phyloP scores from a whole-genome alignment of 257 asterid genomes.

The Nicotiana noctiflora region DNA sequence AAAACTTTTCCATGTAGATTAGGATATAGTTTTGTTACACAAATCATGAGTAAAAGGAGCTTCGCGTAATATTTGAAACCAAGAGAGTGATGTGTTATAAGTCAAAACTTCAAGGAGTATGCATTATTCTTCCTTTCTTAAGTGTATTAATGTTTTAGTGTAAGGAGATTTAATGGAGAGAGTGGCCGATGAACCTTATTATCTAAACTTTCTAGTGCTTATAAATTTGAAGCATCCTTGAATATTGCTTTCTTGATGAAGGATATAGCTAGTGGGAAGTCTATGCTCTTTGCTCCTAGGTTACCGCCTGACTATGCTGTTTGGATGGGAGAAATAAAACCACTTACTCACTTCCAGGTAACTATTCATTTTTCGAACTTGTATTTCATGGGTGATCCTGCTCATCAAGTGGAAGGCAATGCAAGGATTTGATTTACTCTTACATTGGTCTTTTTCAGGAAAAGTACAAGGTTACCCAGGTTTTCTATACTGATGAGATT shows the following conservation, averaged over 20 bases:
- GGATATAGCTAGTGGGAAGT: conserved; percentile 80
- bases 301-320: conserved; percentile 79
- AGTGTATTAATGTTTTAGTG: background rate
- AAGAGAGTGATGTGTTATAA: background rate
- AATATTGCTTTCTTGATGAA: conserved; percentile 23
- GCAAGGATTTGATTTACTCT: conserved; percentile 13
- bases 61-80: background rate
- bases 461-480: conserved; percentile 55
- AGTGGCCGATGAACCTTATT: background rate
- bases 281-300: conserved; percentile 84
- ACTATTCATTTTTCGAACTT: background rate
- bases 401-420: background rate
- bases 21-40: background rate
- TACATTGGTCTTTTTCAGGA: conserved; percentile 51
- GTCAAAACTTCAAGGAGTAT: background rate
- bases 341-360: conserved; percentile 74
- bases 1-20: background rate
- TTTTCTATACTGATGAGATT: conserved; percentile 68
- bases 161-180: background rate
- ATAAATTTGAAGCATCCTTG: background rate
- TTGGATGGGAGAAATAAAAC: conserved; percentile 94
- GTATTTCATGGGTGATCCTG: background rate
- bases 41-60: background rate
- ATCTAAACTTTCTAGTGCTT: background rate
- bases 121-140: background rate